These are phyloP conservation scores for Rosa hybrid DNA, from an alignment of 331 rosid genomes.

Conservation along the genomic window DNA sequence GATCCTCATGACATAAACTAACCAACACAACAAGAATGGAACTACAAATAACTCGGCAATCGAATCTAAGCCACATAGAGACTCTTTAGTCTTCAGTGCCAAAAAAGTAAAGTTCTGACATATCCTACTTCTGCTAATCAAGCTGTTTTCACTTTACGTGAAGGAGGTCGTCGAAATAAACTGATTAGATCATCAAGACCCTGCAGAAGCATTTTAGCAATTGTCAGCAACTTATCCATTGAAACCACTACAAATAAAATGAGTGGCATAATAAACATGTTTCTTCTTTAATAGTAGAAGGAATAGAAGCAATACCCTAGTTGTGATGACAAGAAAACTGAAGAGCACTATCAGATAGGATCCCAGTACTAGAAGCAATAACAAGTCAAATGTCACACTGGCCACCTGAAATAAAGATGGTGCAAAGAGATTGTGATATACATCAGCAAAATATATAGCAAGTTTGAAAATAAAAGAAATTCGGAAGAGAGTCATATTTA, in stretches of 20 bases:
- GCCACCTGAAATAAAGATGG: slow-evolving; percentile 70
- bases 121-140: slow-evolving; percentile 34
- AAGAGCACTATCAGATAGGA: slow-evolving; percentile 90
- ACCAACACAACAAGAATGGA: slow-evolving; percentile 25
- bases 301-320: slow-evolving; percentile 64
- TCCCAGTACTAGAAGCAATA: slow-evolving; percentile 90
- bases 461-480: neutral
- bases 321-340: slow-evolving; percentile 94
- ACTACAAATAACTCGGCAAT: slow-evolving; percentile 11
- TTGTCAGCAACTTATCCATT: slow-evolving; percentile 5
- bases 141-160: slow-evolving; percentile 91
- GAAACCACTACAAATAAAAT: neutral
- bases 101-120: neutral
- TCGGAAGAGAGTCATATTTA: neutral
- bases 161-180: slow-evolving; percentile 88
- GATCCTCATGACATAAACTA: slow-evolving; percentile 35
- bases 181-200: slow-evolving; percentile 98
- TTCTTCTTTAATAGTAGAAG: neutral
- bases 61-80: slow-evolving; percentile 25
- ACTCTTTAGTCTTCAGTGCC: neutral
- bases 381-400: slow-evolving; percentile 93
- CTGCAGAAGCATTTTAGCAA: slow-evolving; percentile 43
- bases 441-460: neutral
- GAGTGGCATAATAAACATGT: slow-evolving; percentile 5
- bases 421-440: neutral